Evolutionary conservation across 2,329 filamentous ascomycete species (phyloP), one percentile per base, ranked within the genome.

Genomic region (Chaetomiaceae sp.): DNA sequence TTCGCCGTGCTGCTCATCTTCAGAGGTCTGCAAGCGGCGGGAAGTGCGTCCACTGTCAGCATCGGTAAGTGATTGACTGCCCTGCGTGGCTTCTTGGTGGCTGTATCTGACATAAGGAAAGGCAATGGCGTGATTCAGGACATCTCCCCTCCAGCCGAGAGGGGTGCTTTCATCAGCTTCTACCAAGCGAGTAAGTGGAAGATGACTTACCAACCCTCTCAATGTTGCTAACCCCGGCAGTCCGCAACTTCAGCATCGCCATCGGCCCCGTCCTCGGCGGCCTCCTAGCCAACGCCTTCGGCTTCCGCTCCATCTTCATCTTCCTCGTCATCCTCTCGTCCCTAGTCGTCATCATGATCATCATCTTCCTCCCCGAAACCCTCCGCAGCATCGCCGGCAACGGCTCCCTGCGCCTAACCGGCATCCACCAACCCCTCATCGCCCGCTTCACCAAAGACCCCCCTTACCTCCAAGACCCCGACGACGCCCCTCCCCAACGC

Each of bases 161-260:
- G 43, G 43, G 43, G 43, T 45, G 43, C 43, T 45, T 45, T 45
- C 43, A 45, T 45, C 43, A 45, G 43, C 27, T 45, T 45, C 43
- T 45, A 45, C 29, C 43, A 45, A 45, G 27, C 43, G 29, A 45
- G 43, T 45, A 45, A 34, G 43, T 34, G n/a, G 17, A 44, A 19
- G 42, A 20, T n/a, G n/a, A n/a, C n/a, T n/a, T n/a, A n/a, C n/a
- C n/a, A n/a, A n/a, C n/a, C n/a, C n/a, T n/a, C 25, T 33, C 25
- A 44, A 27, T 14, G 15, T 31, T 33, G 15, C 42, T 44, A 33
- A 44, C 17, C 27, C 43, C 27, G 43, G 23, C 17, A 45, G 43
- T 45, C 34, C 43, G 43, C n/a, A 45, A 45, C 25, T 45, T 45
- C 17, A 45, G 43, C 23, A 45, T 45, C 43, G 43, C 29, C 29